A percentile compares a stretch with the other conserved stretches of the same genome.
These are phyloP conservation scores for Eimeria brunetti DNA, from an alignment of 169 alveolate genomes.

Conservation along the genomic window DNA sequence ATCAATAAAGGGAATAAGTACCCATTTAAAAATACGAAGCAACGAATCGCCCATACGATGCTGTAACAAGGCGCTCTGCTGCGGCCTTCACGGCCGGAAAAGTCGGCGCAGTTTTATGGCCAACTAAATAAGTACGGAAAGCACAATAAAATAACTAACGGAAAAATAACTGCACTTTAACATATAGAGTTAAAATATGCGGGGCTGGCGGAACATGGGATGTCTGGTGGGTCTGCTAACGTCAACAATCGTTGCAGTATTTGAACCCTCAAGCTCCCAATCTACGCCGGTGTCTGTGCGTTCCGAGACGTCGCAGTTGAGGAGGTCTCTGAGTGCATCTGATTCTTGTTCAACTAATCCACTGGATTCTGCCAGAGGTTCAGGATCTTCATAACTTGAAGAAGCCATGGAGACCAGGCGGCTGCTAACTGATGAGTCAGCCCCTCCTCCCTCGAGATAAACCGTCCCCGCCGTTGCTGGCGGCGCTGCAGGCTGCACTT, in stretches of 20 bases:
- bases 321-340: slow-evolving; percentile 65
- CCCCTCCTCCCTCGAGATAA: slow-evolving; percentile 42
- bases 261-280: slow-evolving; percentile 47
- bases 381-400: slow-evolving; percentile 40
- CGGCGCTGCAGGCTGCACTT: neutral
- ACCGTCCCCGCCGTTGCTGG: slow-evolving; percentile 5
- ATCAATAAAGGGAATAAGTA: neutral
- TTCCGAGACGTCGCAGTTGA: slow-evolving; percentile 53
- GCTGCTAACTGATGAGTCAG: slow-evolving; percentile 36
- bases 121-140: neutral
- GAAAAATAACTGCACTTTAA: neutral
- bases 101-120: too few relatives aligned
- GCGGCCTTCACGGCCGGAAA: too few relatives aligned
- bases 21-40: neutral
- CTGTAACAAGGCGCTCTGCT: neutral
- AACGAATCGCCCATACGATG: neutral
- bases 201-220: slow-evolving; percentile 17
- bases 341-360: slow-evolving; percentile 15
- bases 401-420: slow-evolving; percentile 73
- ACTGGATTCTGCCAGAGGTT: slow-evolving; percentile 18
- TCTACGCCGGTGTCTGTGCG: slow-evolving; percentile 44
- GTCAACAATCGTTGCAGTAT: slow-evolving; percentile 48
- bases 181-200: neutral
- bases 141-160: neutral
- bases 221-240: slow-evolving; percentile 67